Percentiles rank a stretch among this genome's conserved stretches.
These are phyloP conservation scores for Leishmania guyanensis DNA, from an alignment of 208 protist species.

Conservation along the genomic window DNA sequence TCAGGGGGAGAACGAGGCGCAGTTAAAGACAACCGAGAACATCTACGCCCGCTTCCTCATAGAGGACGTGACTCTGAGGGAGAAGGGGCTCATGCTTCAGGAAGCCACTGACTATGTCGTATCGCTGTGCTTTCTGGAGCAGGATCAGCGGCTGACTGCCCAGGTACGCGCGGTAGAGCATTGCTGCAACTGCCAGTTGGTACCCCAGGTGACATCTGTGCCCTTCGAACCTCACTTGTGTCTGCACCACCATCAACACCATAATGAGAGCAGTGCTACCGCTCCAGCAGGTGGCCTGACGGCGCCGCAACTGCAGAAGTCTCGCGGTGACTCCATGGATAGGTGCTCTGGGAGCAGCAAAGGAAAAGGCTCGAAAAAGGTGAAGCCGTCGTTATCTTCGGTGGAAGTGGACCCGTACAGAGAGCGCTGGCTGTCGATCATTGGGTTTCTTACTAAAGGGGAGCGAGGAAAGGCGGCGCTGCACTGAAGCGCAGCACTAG, in stretches of 20 bases:
- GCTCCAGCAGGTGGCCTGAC: not conserved
- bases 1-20: conserved; percentile 34
- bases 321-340: not conserved
- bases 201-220: not conserved
- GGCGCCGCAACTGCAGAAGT: not conserved
- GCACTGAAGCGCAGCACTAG: not conserved
- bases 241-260: not conserved
- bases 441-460: conserved; percentile 11
- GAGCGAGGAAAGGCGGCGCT: conserved; percentile 3
- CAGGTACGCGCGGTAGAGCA: conserved; percentile 10
- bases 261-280: not conserved
- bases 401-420: conserved; percentile 8
- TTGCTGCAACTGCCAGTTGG: conserved; percentile 16
- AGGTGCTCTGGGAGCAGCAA: not conserved
- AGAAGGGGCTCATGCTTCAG: conserved; percentile 41
- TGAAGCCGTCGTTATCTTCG: not conserved
- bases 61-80: conserved; percentile 31
- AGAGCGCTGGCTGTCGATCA: conserved; percentile 9
- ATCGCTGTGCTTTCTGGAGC: conserved; percentile 42
- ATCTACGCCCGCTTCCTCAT: conserved; percentile 50
- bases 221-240: not conserved
- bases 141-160: conserved; percentile 38
- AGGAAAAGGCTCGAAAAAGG: not conserved
- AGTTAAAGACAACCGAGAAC: conserved; percentile 50
- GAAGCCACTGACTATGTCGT: conserved; percentile 50